These are phyloP conservation scores for Noccaea bulbosa DNA, from an alignment of 345 rosid species.

Conservation along the genomic window DNA sequence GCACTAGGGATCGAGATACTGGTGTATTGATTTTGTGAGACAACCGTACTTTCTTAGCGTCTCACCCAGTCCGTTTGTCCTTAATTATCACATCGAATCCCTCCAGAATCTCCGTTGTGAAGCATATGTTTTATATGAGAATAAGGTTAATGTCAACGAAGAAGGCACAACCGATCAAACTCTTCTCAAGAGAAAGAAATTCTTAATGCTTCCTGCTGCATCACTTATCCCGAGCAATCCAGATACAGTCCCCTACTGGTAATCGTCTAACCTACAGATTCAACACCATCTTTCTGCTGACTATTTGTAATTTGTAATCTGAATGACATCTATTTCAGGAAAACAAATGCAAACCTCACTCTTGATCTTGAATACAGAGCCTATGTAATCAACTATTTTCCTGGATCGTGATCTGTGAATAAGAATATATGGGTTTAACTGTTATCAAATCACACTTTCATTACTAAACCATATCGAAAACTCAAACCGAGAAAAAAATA, in stretches of 20 bases:
- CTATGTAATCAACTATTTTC: slow-evolving; percentile 64
- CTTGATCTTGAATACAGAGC: slow-evolving; percentile 68
- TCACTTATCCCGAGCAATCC: slow-evolving; percentile 92
- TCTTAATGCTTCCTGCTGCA: slow-evolving; percentile 87
- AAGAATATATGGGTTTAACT: slow-evolving; percentile 33
- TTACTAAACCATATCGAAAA: not conserved
- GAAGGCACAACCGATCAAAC: not conserved
- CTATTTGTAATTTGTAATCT: not conserved
- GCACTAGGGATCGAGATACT: too few species aligned
- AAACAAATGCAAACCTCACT: slow-evolving; percentile 53
- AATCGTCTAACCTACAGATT: slow-evolving; percentile 73
- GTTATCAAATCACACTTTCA: slow-evolving; percentile 34
- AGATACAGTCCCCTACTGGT: slow-evolving; percentile 87
- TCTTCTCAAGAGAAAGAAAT: slow-evolving; percentile 12
- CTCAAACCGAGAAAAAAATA: not conserved
- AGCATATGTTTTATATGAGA: too few species aligned
- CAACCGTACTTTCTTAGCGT: slow-evolving; percentile 76
- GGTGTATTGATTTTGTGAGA: slow-evolving; percentile 71
- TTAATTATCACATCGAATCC: slow-evolving; percentile 85
- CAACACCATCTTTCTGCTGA: slow-evolving; percentile 20
- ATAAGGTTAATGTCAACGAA: slow-evolving; percentile 1
- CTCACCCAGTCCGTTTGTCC: slow-evolving; percentile 70
- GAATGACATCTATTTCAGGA: slow-evolving; percentile 7
- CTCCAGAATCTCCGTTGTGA: slow-evolving; percentile 90
- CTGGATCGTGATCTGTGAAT: slow-evolving; percentile 63